Base-by-base conservation (phyloP, 1,284 basidiomycete genomes). In the Ustilago sp. region DNA sequence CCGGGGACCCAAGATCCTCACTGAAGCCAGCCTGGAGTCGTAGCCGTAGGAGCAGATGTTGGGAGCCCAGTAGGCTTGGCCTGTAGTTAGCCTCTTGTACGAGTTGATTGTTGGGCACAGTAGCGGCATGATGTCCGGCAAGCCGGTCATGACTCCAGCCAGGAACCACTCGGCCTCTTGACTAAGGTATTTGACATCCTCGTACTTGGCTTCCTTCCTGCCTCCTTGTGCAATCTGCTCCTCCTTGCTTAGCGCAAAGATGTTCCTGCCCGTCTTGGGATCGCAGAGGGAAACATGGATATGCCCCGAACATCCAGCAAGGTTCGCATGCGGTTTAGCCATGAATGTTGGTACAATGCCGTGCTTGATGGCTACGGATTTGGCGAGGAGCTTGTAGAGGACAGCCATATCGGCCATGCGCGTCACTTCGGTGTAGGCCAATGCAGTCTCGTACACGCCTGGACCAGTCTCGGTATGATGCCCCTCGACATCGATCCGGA, bases 31-130 rank as follows among this genome's bases (percentile, higher is more conserved):
- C 36, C 95, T 92, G 28, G 93, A 95, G 87, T 98, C 96, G 86
- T 96, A 98, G 2, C 95, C 95, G 85, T 95, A 98, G 3, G 93
- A 94, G 13, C 88, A 86, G 8, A 94, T 91, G 83, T 95, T 96
- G 3, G 95, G 95, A 2, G 95, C 95, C 94, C 94, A 97, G 88
- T 93, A 95, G 1, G 93, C 87, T 85, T 94, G 94, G 19, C 95
- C 95, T n/a, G 93, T 95, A 17, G 94, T 91, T 13, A 99, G 90
- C 23, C 95, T 93, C 86, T 98, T 99, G 88, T 98, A 99, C n/a
- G 94, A 94, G 83, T 96, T 96, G 87, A 97, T 92, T 0, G 93
- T 97, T 0, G 95, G 94, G 39, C 95, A 95, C 65, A 97, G 88
- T 73, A 88, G 77, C 1, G 87, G 88, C 70, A 88, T 84, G 57